Evolutionary conservation across 768 basidiomycete species (phyloP), one percentile per base, ranked within the genome.

Genomic region (Dentipellis fragilis): DNA sequence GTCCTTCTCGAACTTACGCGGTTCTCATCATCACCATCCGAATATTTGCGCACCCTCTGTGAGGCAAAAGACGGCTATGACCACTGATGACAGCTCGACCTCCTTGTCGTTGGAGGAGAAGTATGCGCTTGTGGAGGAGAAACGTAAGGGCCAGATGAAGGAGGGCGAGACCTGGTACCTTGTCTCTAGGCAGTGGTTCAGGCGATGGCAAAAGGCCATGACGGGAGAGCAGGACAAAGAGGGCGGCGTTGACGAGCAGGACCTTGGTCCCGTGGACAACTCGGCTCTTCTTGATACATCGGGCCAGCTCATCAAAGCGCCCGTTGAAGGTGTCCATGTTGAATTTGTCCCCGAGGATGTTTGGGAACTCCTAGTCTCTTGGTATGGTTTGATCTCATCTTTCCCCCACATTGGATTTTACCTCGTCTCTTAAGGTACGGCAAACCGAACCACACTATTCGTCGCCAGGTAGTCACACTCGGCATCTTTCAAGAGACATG

Each of bases 121-220:
- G 66, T 57, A 81, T n/a, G 56, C 71, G 5, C 66, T 74, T 50
- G 75, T 90, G 63, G 67, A 79, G 19, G 67, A 69, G 5, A 74
- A 74, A 12, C 78, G 78, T 61, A 64, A 62, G 40, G 67, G 63
- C 48, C 70, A 73, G 42, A 80, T 92, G 77, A 71, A 74, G 34
- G 70, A 75, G 7, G 87, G 87, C 49, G 81, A 91, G 51, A 81
- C 75, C 9, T 93, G 91, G 91, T 92, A 81, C 69, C 71, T 94
- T 50, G 74, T 94, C 29, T 76, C 84, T 19, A 69, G 78, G 49
- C 62, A 64, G 19, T 95, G 92, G 92, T 88, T 79, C 73, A 78
- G 78, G 56, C 79, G 81, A 36, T 94, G 88, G 85, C 70, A 76
- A 58, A 80, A 79, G 63, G 89, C 88, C 10, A 85, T 85, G 64